phyloP scores from a whole-genome alignment of 2,329 filamentous ascomycete species.

The Zasmidium cellare region DNA sequence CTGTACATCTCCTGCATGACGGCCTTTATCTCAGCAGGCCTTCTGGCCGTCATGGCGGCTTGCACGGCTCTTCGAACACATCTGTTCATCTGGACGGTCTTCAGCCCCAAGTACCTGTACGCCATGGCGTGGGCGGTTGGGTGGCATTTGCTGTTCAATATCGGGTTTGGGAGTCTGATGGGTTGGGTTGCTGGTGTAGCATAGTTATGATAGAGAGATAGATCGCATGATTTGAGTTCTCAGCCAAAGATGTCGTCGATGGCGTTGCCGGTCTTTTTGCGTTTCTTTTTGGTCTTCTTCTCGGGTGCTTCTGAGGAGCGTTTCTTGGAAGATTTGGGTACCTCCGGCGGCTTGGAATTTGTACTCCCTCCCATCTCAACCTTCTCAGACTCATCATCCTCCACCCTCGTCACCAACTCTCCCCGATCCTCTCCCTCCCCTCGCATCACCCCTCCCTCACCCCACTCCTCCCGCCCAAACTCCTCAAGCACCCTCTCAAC shows the following conservation, averaged over 20 bases:
- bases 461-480: slow-evolving; percentile 43
- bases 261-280: slow-evolving; percentile 60
- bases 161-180: slow-evolving; percentile 52
- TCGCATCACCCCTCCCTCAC: slow-evolving; percentile 32
- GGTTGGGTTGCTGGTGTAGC: slow-evolving; percentile 5
- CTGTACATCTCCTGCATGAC: slow-evolving; percentile 66
- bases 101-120: slow-evolving; percentile 94
- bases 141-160: slow-evolving; percentile 75
- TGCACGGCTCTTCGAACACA: slow-evolving; percentile 83
- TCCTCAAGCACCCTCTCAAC: slow-evolving; percentile 43
- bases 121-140: slow-evolving; percentile 83
- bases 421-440: slow-evolving; percentile 32
- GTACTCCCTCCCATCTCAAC: slow-evolving; percentile 9
- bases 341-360: neutral
- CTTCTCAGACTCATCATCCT: neutral
- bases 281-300: slow-evolving; percentile 55
- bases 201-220: neutral
- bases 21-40: slow-evolving; percentile 64
- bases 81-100: slow-evolving; percentile 98
- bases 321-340: slow-evolving; percentile 23
- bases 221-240: neutral
- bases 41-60: slow-evolving; percentile 79
- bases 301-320: slow-evolving; percentile 17
- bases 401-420: slow-evolving; percentile 31
- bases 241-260: slow-evolving; percentile 69